phyloP scores from a whole-genome alignment of 768 basidiomycete species.

The Collybia sordida region DNA sequence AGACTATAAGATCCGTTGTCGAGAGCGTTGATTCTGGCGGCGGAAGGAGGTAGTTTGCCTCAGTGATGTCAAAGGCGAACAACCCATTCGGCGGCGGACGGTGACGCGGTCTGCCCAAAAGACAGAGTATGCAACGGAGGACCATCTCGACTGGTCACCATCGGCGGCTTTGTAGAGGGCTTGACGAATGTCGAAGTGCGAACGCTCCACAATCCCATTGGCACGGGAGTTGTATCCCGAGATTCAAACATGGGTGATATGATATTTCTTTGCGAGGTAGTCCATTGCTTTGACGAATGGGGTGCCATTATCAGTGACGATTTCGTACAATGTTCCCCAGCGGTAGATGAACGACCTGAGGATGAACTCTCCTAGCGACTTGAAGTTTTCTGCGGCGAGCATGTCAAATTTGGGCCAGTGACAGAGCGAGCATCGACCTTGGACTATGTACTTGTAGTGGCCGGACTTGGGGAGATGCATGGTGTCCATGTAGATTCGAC shows the following conservation, averaged over 20 bases:
- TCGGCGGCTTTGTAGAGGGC: too few relatives aligned
- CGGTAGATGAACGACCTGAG: constrained; percentile 30
- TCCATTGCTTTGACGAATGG: constrained; percentile 24
- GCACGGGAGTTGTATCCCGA: constrained; percentile 41
- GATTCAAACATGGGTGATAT: constrained; percentile 38
- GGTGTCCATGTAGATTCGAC: constrained; percentile 32
- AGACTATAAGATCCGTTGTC: constrained; percentile 21
- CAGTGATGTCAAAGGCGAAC: constrained; percentile 32
- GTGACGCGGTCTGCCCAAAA: constrained; percentile 34
- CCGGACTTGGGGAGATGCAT: constrained; percentile 33
- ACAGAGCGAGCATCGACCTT: constrained; percentile 21
- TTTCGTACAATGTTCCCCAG: constrained; percentile 35
- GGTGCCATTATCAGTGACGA: constrained; percentile 36
- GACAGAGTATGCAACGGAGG: constrained; percentile 15
- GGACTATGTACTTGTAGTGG: constrained; percentile 21
- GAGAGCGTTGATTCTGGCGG: constrained; percentile 16
- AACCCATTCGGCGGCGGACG: constrained; percentile 24
- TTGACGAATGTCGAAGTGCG: constrained; percentile 29
- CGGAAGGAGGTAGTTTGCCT: constrained; percentile 29
- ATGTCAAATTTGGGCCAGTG: constrained; percentile 19
- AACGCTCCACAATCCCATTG: constrained; percentile 34
- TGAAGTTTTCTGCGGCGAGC: constrained; percentile 18
- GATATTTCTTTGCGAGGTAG: constrained; percentile 17
- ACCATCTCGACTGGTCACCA: constrained; percentile 31
- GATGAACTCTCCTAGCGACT: constrained; percentile 21